Base-by-base conservation (phyloP, 2,329 filamentous ascomycete species). In the Cladophialophora yegresii region DNA sequence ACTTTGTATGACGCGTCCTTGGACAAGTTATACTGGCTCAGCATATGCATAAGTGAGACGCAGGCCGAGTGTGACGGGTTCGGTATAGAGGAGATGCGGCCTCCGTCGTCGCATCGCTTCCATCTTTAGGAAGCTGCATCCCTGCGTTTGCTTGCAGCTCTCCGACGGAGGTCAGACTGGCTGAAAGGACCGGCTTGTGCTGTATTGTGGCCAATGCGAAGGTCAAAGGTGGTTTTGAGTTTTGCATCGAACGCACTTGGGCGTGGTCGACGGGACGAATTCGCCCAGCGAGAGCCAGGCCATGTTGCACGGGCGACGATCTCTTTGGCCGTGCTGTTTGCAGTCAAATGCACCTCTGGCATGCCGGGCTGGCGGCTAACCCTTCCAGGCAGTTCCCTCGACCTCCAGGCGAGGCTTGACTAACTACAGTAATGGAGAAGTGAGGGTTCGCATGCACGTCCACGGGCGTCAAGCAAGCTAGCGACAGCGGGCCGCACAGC, bases 81-180 rank as follows among this genome's bases (percentile, higher is more conserved):
- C 26, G 51, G n/a, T 7, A 54, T 5, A 20, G 20, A 16, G 13
- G 36, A 23, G 13, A 22, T 4, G 9, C 47, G 20, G 47, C 20
- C 22, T 50, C 47, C 20, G 51, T 54, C 20, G 51, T 54, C 51
- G 51, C 51, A 54, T 54, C 51, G 26, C n/a, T 33, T 28, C 51
- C 51, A 54, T 54, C 28, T 54, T 54, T 54, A 54, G 51, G 51
- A 32, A 54, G 28, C 26, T 54, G 51, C 51, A 54, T 54, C 51
- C 50, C 28, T 28, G 26, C 23, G 28, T 9, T 13, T 50, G 9
- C 22, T 50, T 12, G 47, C 47, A 26, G 47, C 47, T 26, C 16
- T 7, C 23, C 13, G 47, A 23, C 47, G 47, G 47, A 50, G 47
- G 20, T 7, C 20, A 23, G 10, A 26, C 45, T 49, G 50, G 50